Conservation (phyloP, 1,139 yeast genomes). For the Protomyces inouyei region DNA sequence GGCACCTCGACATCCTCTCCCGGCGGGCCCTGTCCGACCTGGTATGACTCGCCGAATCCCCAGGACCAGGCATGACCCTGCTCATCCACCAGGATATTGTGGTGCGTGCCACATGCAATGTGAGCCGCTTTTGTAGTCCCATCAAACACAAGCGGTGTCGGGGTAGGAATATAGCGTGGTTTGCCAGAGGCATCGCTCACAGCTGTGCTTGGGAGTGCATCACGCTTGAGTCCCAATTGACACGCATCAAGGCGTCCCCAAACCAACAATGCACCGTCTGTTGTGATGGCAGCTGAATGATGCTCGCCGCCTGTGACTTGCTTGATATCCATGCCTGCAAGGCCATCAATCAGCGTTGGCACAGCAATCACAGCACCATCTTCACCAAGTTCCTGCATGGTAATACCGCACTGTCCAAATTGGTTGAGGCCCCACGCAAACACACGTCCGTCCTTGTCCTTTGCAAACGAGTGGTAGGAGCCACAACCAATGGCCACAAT, state of each 20-base stretch:
- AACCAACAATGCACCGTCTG: constrained; percentile 65
- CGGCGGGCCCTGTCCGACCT: constrained; percentile 87
- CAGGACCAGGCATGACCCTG: constrained; percentile 88
- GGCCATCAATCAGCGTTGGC: constrained; percentile 65
- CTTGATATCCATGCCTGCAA: constrained; percentile 54
- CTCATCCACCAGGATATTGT: constrained; percentile 71
- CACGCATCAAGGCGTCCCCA: constrained; percentile 94
- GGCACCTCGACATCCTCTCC: constrained; percentile 87
- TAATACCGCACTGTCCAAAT: constrained; percentile 90
- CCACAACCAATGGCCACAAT: constrained; percentile 83
- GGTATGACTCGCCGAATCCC: constrained; percentile 98
- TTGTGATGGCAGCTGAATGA: constrained; percentile 72
- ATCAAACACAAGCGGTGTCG: constrained; percentile 50
- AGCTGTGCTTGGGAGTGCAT: constrained; percentile 60
- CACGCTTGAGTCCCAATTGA: constrained; percentile 73
- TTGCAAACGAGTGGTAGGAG: constrained; percentile 92
- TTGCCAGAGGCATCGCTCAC: constrained; percentile 74
- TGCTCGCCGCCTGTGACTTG: constrained; percentile 90
- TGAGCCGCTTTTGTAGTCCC: constrained; percentile 55
- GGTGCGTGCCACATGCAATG: constrained; percentile 85
- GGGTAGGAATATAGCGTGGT: constrained; percentile 81
- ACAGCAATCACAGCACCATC: constrained; percentile 72
- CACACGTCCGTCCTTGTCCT: constrained; percentile 65
- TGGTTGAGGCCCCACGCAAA: constrained; percentile 94
- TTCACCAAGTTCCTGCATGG: constrained; percentile 52